Evolutionary conservation across 23 red algal species (phyloP).

Genomic region (Gracilaria domingensis): DNA sequence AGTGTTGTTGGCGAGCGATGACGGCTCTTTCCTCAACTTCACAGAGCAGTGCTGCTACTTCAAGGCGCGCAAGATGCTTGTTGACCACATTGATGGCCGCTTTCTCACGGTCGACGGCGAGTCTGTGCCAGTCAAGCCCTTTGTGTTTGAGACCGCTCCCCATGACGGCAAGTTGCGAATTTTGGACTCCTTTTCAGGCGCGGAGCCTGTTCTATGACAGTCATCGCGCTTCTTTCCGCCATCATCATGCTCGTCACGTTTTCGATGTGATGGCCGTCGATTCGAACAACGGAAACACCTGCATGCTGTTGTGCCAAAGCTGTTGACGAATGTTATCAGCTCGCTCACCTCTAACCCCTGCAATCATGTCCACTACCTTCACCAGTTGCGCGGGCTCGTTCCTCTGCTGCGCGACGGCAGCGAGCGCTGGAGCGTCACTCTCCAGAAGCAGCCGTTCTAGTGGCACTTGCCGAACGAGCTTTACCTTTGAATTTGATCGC

Average conservation of each 20-base stretch:
- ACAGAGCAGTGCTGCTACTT: slow-evolving; percentile 34
- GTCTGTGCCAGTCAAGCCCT: slow-evolving; percentile 42
- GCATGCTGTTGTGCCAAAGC: slow-evolving; percentile 16
- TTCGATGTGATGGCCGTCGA: too few species aligned
- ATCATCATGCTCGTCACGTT: too few species aligned
- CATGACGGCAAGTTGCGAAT: slow-evolving; percentile 40
- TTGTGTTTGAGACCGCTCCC: slow-evolving; percentile 47
- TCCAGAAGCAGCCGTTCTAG: slow-evolving; percentile 63
- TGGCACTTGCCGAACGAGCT: slow-evolving; percentile 55
- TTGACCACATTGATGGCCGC: slow-evolving; percentile 34
- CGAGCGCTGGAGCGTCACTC: slow-evolving; percentile 70
- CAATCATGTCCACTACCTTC: slow-evolving; percentile 61
- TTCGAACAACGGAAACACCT: slow-evolving; percentile 23
- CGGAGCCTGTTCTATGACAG: background rate
- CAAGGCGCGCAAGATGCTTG: slow-evolving; percentile 18
- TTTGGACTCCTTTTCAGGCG: slow-evolving; percentile 34
- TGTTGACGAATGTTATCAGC: slow-evolving; percentile 21
- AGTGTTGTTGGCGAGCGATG: slow-evolving; percentile 4
- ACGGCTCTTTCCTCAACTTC: slow-evolving; percentile 35
- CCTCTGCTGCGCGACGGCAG: slow-evolving; percentile 25
- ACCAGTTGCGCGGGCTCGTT: slow-evolving; percentile 60
- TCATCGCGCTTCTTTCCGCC: background rate
- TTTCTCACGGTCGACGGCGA: slow-evolving; percentile 57
- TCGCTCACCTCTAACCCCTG: slow-evolving; percentile 26
- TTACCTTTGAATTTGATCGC: slow-evolving; percentile 21